Base-by-base conservation (phyloP, 2,329 filamentous ascomycete genomes). In the Arthroderma uncinatum region DNA sequence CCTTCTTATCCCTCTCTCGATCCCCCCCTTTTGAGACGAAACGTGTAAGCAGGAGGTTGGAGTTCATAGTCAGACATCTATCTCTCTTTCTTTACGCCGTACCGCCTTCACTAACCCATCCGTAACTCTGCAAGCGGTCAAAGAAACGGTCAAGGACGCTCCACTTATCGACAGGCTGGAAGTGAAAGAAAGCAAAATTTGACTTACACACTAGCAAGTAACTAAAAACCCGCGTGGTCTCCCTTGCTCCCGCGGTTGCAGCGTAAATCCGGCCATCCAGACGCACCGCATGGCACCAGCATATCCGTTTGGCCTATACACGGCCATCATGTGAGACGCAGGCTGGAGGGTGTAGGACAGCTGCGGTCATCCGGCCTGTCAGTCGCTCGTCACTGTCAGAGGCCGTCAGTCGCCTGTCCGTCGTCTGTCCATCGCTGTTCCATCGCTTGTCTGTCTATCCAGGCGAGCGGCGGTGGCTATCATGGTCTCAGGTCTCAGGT, bases 191-290 rank as follows among this genome's bases (percentile, higher is more conserved):
- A 40, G 37, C 40, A 25, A 12, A 12, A 12, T 34, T 34, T 34
- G 12, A 12, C 33, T 6, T 34, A 34, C 33, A 12, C 6, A 12
- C 33, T 34, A 44, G 21, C 8, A 44, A 44, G 8, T n/a, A 21
- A 44, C 10, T 28, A 48, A 48, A 48, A 9, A 48, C 44, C 44
- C 44, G 44, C 44, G 44, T 48, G 44, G 44, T 30, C 44, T 48
- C 23, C 14, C 42, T 30, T 14, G 42, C 25, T 28, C 12, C 39
- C 39, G 39, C 39, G 5, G 39, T 16, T 30, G 44, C 44, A 48
- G 44, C 44, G 44, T 48, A 30, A 48, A 48, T 48, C 36, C n/a
- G n/a, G n/a, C n/a, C n/a, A n/a, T n/a, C n/a, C n/a, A n/a, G n/a
- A n/a, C n/a, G n/a, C n/a, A n/a, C n/a, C n/a, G n/a, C n/a, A n/a